These are phyloP conservation scores for Filosporella fistucella DNA, from an alignment of 495 filamentous ascomycete genomes.

Conservation along the genomic window DNA sequence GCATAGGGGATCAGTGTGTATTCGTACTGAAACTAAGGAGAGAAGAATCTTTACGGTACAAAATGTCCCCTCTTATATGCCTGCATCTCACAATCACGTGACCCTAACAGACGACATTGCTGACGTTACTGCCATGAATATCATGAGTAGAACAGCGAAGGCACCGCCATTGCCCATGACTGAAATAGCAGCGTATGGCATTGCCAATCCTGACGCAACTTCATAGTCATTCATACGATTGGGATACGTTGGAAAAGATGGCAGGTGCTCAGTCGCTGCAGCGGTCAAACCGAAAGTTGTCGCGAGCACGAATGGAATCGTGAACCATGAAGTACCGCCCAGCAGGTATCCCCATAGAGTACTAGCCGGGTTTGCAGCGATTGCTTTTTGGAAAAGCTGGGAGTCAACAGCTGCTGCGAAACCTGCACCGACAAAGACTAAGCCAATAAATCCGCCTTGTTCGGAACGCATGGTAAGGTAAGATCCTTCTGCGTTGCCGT, in stretches of 20 bases:
- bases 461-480: constrained; percentile 88
- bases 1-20: too few relatives aligned
- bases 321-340: constrained; percentile 91
- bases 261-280: constrained; percentile 73
- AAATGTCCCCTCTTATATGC: too few relatives aligned
- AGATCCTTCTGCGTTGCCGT: constrained; percentile 78
- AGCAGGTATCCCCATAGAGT: constrained; percentile 82
- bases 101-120: too few relatives aligned
- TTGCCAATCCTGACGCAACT: constrained; percentile 80
- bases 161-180: constrained; percentile 86
- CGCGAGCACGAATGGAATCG: constrained; percentile 63
- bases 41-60: too few relatives aligned
- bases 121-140: constrained; percentile 97
- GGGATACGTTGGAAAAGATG: constrained; percentile 69
- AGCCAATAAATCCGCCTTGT: constrained; percentile 90
- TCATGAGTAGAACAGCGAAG: constrained; percentile 73
- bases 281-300: constrained; percentile 91
- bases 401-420: constrained; percentile 49
- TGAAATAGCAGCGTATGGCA: constrained; percentile 84
- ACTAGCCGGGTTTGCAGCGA: constrained; percentile 83
- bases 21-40: too few relatives aligned
- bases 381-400: constrained; percentile 83
- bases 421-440: constrained; percentile 88
- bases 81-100: too few relatives aligned
- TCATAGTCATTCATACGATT: constrained; percentile 68